phyloP scores from a whole-genome alignment of 2,329 filamentous ascomycete species.

The Colletotrichum lindemuthianum region DNA sequence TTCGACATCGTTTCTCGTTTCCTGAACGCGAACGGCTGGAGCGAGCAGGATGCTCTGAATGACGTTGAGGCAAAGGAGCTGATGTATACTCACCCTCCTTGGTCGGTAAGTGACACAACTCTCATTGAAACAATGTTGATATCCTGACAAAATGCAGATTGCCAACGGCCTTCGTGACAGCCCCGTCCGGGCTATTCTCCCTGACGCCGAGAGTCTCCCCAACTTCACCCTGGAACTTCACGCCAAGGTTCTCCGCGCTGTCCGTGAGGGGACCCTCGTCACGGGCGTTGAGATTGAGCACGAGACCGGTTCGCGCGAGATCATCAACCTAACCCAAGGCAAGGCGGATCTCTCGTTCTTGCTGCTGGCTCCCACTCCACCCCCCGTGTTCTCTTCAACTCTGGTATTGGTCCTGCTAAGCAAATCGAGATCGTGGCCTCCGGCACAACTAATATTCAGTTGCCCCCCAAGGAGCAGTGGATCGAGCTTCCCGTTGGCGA shows the following conservation, averaged over 20 bases:
- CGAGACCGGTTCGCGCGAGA: constrained; percentile 21
- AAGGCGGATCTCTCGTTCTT: constrained; percentile 44
- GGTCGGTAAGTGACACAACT: constrained; percentile 20
- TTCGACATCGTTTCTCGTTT: constrained; percentile 36
- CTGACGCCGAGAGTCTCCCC: constrained; percentile 44
- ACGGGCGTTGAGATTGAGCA: constrained; percentile 46
- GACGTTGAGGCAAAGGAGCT: constrained; percentile 35
- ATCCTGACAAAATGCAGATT: constrained; percentile 13
- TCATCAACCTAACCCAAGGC: constrained; percentile 34
- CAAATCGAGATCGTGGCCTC: constrained; percentile 60
- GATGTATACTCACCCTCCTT: constrained; percentile 36
- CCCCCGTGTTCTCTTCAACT: constrained; percentile 66
- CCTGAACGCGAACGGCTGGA: constrained; percentile 35
- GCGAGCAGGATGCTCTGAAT: constrained; percentile 31
- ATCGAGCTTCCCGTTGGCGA: constrained; percentile 54
- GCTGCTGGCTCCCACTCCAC: constrained; percentile 62
- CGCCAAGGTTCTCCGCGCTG: constrained; percentile 37
- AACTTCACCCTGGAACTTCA: constrained; percentile 49
- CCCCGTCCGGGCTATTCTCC: constrained; percentile 48
- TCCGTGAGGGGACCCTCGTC: constrained; percentile 42
- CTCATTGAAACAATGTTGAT: not conserved
- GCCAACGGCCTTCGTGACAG: constrained; percentile 36
- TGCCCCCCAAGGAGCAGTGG: constrained; percentile 40
- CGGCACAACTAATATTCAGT: constrained; percentile 47
- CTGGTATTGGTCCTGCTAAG: constrained; percentile 61